Percentiles rank a stretch among this genome's conserved stretches.
Evolutionary conservation across 495 filamentous ascomycete species (phyloP).

Genomic region (Neurospora hispaniola): DNA sequence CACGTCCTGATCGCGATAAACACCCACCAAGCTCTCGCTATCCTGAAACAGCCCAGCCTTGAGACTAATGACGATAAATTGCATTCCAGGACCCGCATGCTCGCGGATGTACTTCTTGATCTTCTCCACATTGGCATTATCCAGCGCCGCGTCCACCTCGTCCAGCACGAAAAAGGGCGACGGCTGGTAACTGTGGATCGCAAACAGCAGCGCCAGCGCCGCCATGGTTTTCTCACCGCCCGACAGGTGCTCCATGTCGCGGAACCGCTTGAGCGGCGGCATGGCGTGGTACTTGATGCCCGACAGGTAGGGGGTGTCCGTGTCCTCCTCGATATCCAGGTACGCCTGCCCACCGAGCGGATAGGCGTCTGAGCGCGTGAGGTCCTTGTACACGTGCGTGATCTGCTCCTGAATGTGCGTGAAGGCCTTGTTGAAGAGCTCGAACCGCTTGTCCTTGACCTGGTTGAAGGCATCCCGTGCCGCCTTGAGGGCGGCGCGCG

Average conservation of each 20-base stretch:
- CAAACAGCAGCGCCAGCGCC: constrained; percentile 87
- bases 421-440: constrained; percentile 92
- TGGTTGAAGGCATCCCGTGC: constrained; percentile 74
- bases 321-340: constrained; percentile 84
- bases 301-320: constrained; percentile 74
- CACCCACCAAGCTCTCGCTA: constrained; percentile 86
- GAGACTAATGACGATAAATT: constrained; percentile 95
- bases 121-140: constrained; percentile 91
- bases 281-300: constrained; percentile 98
- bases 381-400: constrained; percentile 82
- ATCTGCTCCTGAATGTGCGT: constrained; percentile 93
- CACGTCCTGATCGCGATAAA: constrained; percentile 86
- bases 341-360: constrained; percentile 91
- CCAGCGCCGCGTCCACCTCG: constrained; percentile 94
- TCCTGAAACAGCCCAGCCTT: constrained; percentile 92
- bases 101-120: constrained; percentile 91
- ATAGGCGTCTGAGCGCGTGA: constrained; percentile 75
- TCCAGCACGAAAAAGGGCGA: constrained; percentile 96
- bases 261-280: constrained; percentile 96
- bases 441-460: constrained; percentile 71
- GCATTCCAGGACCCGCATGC: constrained; percentile 92
- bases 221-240: constrained; percentile 99
- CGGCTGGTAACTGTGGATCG: constrained; percentile 90
- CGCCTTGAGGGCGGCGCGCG: constrained; percentile 57
- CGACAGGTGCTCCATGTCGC: constrained; percentile 97